Conservation (phyloP, 2,329 filamentous ascomycete genomes). For the Pseudofabraea citricarpa region DNA sequence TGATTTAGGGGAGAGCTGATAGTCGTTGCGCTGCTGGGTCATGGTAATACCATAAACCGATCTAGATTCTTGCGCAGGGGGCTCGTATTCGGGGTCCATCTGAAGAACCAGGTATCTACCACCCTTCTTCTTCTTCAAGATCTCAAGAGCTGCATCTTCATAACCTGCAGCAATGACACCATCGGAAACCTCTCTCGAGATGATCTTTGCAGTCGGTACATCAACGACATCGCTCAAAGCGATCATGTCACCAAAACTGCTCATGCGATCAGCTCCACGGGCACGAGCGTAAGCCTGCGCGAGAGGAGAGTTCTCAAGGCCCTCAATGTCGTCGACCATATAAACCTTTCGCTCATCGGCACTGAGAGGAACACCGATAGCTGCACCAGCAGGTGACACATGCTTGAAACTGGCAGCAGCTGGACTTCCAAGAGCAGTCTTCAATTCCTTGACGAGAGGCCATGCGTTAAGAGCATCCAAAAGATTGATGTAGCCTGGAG, state of each 20-base stretch:
- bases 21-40: conserved; percentile 88
- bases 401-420: conserved; percentile 99
- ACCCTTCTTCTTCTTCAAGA: conserved; percentile 96
- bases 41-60: conserved; percentile 89
- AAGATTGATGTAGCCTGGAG: conserved; percentile 96
- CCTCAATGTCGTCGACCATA: conserved; percentile 93
- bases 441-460: conserved; percentile 95
- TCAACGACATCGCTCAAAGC: conserved; percentile 89
- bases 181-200: conserved; percentile 95
- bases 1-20: conserved; percentile 76
- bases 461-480: conserved; percentile 95
- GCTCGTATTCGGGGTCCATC: conserved; percentile 84
- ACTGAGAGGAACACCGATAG: conserved; percentile 82
- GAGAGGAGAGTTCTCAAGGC: conserved; percentile 77
- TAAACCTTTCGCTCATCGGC: conserved; percentile 93
- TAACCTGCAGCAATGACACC: conserved; percentile 92
- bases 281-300: conserved; percentile 96
- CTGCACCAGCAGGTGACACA: conserved; percentile 92
- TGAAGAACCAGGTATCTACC: conserved; percentile 94
- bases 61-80: conserved; percentile 69
- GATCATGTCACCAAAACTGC: conserved; percentile 95
- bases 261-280: conserved; percentile 95
- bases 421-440: conserved; percentile 77
- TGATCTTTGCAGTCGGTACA: conserved; percentile 91
- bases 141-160: conserved; percentile 77